A percentile compares a stretch with the other conserved stretches of the same genome.
Evolutionary conservation across 2,329 filamentous ascomycete species (phyloP).

Genomic region (Sarocladium brachiariae): DNA sequence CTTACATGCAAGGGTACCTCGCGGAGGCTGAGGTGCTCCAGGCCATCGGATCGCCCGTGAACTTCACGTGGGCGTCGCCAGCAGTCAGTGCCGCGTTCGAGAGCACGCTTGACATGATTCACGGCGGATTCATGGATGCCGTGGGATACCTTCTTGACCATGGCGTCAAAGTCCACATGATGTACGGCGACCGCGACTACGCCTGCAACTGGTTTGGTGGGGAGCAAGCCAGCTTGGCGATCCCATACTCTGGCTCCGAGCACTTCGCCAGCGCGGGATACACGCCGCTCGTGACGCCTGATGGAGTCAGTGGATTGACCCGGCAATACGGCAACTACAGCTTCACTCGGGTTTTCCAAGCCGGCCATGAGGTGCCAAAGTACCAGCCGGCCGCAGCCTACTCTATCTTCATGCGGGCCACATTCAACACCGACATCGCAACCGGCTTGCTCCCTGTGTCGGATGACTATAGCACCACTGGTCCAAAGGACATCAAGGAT

Average conservation of each 20-base stretch:
- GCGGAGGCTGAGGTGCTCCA: constrained; percentile 48
- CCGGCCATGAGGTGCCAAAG: constrained; percentile 55
- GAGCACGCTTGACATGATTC: constrained; percentile 53
- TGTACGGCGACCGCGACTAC: constrained; percentile 52
- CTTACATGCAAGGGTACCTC: constrained; percentile 56
- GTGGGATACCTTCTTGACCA: constrained; percentile 53
- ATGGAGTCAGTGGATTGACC: constrained; percentile 58
- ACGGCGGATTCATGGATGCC: constrained; percentile 39
- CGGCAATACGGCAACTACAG: constrained; percentile 69
- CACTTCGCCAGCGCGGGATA: constrained; percentile 60
- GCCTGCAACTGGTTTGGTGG: constrained; percentile 54
- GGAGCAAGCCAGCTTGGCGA: constrained; percentile 57
- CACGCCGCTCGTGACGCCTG: constrained; percentile 58
- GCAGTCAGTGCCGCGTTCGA: constrained; percentile 48
- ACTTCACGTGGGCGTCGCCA: constrained; percentile 40
- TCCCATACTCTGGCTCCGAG: constrained; percentile 41
- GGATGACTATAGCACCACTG: constrained; percentile 42
- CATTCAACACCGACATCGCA: constrained; percentile 46
- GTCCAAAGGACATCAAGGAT: constrained; percentile 52
- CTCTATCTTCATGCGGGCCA: constrained; percentile 51
- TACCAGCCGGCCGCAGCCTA: constrained; percentile 53
- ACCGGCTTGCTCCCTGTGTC: constrained; percentile 46
- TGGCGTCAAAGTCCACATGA: constrained; percentile 62
- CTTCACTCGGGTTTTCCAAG: constrained; percentile 59
- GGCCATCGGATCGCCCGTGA: constrained; percentile 55